Percentiles rank a stretch among this genome's conserved stretches.
These are phyloP conservation scores for Ormosia semicastrata DNA, from an alignment of 306 rosid species.

Conservation along the genomic window DNA sequence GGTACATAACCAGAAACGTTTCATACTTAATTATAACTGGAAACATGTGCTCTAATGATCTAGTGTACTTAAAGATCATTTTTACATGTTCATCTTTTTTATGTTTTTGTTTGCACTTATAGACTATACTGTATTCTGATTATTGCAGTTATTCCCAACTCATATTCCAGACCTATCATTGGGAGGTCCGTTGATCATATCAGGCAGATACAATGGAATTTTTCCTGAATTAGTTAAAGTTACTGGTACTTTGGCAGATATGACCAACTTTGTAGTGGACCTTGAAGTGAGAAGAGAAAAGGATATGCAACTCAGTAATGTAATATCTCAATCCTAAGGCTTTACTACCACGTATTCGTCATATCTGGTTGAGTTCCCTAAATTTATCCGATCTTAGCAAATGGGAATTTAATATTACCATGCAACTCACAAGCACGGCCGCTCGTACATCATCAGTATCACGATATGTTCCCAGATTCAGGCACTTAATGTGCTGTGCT, in stretches of 20 bases:
- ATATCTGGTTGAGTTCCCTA: slow-evolving; percentile 10
- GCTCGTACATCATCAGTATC: background rate
- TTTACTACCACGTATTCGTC: slow-evolving; percentile 2
- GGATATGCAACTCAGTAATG: slow-evolving; percentile 74
- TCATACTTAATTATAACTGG: slow-evolving; percentile 7
- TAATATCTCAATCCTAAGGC: slow-evolving; percentile 38
- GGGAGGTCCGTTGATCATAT: slow-evolving; percentile 70
- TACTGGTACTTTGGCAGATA: slow-evolving; percentile 73
- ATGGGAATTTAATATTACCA: background rate
- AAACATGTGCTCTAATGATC: background rate
- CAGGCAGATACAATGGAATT: slow-evolving; percentile 84
- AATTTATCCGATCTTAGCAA: background rate
- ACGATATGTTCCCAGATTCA: background rate
- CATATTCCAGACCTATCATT: slow-evolving; percentile 75
- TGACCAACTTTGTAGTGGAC: slow-evolving; percentile 55
- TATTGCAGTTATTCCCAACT: slow-evolving; percentile 70
- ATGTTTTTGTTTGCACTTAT: background rate
- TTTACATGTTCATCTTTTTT: slow-evolving; percentile 1
- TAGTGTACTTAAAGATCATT: slow-evolving; percentile 3
- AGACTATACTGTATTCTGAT: slow-evolving; percentile 15
- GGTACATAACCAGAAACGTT: slow-evolving; percentile 44
- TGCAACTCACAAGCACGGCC: background rate
- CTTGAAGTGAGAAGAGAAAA: slow-evolving; percentile 69
- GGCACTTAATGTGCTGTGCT: background rate
- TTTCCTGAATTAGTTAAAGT: slow-evolving; percentile 65